These are phyloP conservation scores for Fusarium papillatum DNA, from an alignment of 2,329 filamentous ascomycete species.

Conservation along the genomic window DNA sequence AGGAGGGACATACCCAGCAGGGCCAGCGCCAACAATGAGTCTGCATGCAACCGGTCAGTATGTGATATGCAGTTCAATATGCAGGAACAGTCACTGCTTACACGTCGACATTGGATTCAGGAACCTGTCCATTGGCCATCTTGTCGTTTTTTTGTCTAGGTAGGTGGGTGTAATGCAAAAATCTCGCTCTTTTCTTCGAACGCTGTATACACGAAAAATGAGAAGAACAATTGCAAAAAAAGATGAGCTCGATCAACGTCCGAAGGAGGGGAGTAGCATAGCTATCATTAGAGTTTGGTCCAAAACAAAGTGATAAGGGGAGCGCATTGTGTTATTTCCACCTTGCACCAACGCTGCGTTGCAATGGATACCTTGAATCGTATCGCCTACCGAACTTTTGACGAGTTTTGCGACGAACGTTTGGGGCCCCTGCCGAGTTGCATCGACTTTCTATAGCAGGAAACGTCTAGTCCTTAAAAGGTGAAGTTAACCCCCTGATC, in stretches of 20 bases:
- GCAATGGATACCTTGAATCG: neutral
- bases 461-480: neutral
- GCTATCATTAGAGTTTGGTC: neutral
- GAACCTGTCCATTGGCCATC: conserved; percentile 10
- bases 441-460: neutral
- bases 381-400: neutral
- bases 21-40: conserved; percentile 24
- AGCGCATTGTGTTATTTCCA: neutral
- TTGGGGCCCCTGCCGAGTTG: neutral
- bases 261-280: neutral
- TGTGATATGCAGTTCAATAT: neutral
- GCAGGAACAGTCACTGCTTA: neutral
- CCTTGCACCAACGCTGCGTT: neutral
- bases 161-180: neutral
- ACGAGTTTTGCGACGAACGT: neutral
- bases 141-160: neutral
- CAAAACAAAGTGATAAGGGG: neutral
- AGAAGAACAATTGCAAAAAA: neutral
- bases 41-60: neutral
- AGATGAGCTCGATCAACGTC: neutral
- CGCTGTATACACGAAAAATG: neutral
- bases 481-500: neutral
- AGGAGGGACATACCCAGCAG: conserved; percentile 10
- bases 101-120: conserved; percentile 17
- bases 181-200: neutral